Conservation (phyloP, 169 alveolate species). For the Ichthyophthirius multifiliis region DNA sequence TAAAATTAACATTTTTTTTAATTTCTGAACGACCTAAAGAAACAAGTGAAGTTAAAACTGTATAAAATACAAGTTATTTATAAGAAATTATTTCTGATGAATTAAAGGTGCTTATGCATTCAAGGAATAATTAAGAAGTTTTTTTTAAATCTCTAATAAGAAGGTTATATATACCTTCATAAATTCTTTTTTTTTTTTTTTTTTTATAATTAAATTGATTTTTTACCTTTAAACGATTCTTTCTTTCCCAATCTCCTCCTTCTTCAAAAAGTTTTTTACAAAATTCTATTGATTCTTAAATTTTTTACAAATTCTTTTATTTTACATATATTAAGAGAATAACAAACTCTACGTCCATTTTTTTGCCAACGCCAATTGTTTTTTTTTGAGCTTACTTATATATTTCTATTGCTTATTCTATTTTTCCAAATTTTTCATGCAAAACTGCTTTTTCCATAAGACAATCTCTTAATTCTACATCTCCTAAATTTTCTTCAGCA, state of each 20-base stretch:
- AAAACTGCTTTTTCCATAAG: slow-evolving; percentile 85
- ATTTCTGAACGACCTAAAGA: slow-evolving; percentile 39
- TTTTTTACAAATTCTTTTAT: slow-evolving; percentile 52
- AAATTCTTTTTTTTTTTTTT: neutral
- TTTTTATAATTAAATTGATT: slow-evolving; percentile 87
- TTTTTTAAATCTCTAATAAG: slow-evolving; percentile 86
- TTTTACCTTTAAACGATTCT: slow-evolving; percentile 92
- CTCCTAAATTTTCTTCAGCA: slow-evolving; percentile 89
- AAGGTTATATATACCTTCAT: slow-evolving; percentile 48
- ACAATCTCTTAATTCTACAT: slow-evolving; percentile 91
- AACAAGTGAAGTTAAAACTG: slow-evolving; percentile 86
- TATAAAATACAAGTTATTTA: slow-evolving; percentile 89
- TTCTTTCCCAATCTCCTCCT: slow-evolving; percentile 99
- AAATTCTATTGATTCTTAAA: slow-evolving; percentile 46
- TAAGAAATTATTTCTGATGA: slow-evolving; percentile 90
- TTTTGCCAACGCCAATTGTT: slow-evolving; percentile 66
- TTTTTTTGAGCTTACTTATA: slow-evolving; percentile 48
- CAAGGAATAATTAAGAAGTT: slow-evolving; percentile 78
- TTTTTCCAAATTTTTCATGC: slow-evolving; percentile 24
- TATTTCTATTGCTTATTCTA: slow-evolving; percentile 15
- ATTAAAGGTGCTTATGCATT: slow-evolving; percentile 43
- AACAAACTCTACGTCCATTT: slow-evolving; percentile 69
- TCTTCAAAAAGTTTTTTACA: slow-evolving; percentile 86
- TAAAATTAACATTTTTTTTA: slow-evolving; percentile 18
- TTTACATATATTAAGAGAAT: slow-evolving; percentile 64